Base-by-base conservation (phyloP, 1,139 yeast genomes). In the Scheffersomyces segobiensis region DNA sequence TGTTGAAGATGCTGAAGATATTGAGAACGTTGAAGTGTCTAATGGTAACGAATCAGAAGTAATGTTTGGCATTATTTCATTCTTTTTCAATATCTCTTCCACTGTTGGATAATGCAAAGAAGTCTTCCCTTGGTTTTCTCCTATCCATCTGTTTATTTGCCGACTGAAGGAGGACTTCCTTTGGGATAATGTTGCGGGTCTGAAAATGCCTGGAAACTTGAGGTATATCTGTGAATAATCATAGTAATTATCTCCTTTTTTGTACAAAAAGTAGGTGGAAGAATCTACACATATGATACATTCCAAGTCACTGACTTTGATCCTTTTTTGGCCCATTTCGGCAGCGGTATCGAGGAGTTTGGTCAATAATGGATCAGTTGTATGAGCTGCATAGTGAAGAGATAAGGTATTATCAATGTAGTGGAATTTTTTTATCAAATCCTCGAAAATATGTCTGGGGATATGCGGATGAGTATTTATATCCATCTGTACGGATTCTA, bases 371-470 rank as follows among this genome's bases (percentile, higher is more conserved):
- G 77, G 75, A 56, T 68, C 68, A 2, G 71, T 53, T 2, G 71
- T 65, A 59, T 74, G 77, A 52, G 63, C 67, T 26, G 76, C 56
- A 57, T 67, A 75, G 60, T 74, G 71, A 20, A 75, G 65, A 42
- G 61, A 63, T 24, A 75, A 55, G 26, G 65, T 63, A 53, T 64
- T 67, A 52, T 74, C 77, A 17, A 75, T 66, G 21, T 75, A 72
- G 48, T 61, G 59, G 47, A 67, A 63, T 50, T 61, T 61, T 26
- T 47, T 49, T 53, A 50, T 20, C 17, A 59, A 21, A 8, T 58
- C 60, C 26, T n/a, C 24, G 32, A 63, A 57, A n/a, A 46, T 32
- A 10, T 14, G 19, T 3, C 10, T 19, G 14, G 61, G 55, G 14
- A 61, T 55, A 18, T 14, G 19, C 24, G 65, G 60, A 10, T 32